A percentile compares a stretch with the other conserved stretches of the same genome.
Evolutionary conservation across 2,329 filamentous ascomycete genomes (phyloP).

Genomic region (Fusarium clavum): DNA sequence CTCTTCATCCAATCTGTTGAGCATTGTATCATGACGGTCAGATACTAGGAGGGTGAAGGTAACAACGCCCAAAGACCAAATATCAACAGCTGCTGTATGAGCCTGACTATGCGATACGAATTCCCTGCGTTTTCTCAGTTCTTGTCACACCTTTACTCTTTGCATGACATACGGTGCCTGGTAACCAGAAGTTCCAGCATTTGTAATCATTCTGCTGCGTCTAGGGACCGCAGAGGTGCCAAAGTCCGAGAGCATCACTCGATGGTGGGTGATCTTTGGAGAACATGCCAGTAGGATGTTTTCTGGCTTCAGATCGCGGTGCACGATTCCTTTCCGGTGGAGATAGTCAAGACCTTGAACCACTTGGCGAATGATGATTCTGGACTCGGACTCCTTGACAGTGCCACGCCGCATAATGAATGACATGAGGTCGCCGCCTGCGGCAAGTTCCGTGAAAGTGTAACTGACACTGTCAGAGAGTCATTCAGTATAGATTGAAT

Average conservation of each 20-base stretch:
- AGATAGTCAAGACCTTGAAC: constrained; percentile 60
- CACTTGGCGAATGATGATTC: constrained; percentile 61
- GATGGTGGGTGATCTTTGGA: constrained; percentile 55
- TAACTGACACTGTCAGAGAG: constrained; percentile 53
- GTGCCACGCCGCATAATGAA: constrained; percentile 54
- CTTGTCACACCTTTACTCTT: neutral
- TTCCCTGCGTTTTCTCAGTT: constrained; percentile 53
- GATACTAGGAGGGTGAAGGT: constrained; percentile 53
- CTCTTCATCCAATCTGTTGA: constrained; percentile 47
- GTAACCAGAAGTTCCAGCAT: constrained; percentile 60
- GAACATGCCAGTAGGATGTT: constrained; percentile 64
- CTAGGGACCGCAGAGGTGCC: constrained; percentile 59
- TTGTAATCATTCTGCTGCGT: constrained; percentile 57
- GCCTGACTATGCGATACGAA: constrained; percentile 38
- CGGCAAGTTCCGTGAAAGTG: constrained; percentile 68
- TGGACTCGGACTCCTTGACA: constrained; percentile 56
- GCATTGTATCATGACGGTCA: constrained; percentile 37
- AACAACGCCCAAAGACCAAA: constrained; percentile 65
- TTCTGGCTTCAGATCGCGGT: constrained; percentile 67
- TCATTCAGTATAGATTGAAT: neutral
- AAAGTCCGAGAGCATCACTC: constrained; percentile 65
- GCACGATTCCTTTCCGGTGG: constrained; percentile 62
- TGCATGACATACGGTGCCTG: constrained; percentile 60
- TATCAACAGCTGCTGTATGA: constrained; percentile 58
- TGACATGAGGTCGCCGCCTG: constrained; percentile 66